Evolutionary conservation across 164 flowering plant species (phyloP).

Genomic region (Tinospora cordifolia): DNA sequence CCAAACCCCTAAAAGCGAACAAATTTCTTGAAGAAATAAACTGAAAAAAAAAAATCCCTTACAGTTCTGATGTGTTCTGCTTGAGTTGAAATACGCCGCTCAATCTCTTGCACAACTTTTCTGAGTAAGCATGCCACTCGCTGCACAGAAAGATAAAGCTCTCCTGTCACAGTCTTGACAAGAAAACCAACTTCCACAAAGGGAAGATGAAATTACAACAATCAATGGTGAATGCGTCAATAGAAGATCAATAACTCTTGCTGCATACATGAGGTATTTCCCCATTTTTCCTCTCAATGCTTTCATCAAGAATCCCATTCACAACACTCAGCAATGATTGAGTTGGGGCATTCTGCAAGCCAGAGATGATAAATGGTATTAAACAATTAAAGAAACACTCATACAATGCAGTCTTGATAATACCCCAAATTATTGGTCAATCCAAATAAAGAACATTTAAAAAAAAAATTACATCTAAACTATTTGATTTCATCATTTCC

Average conservation of each 20-base stretch:
- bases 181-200: not conserved
- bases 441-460: not conserved
- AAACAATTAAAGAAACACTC: not conserved
- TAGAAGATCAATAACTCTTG: slow-evolving; percentile 11
- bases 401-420: not conserved
- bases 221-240: slow-evolving; percentile 7
- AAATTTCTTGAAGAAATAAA: not conserved
- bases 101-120: slow-evolving; percentile 67
- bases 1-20: not conserved
- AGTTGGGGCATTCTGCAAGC: slow-evolving; percentile 66
- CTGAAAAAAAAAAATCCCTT: slow-evolving; percentile 13
- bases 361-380: slow-evolving; percentile 12
- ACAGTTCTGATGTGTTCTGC: slow-evolving; percentile 63
- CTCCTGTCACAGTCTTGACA: not conserved
- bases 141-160: slow-evolving; percentile 28
- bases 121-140: slow-evolving; percentile 54
- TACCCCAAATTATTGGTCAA: not conserved
- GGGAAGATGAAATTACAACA: slow-evolving; percentile 7
- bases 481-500: slow-evolving; percentile 51
- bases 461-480: slow-evolving; percentile 56
- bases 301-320: slow-evolving; percentile 58
- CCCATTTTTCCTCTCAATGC: slow-evolving; percentile 60
- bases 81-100: slow-evolving; percentile 62
- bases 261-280: slow-evolving; percentile 73
- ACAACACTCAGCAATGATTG: slow-evolving; percentile 57